Evolutionary conservation across 495 filamentous ascomycete genomes (phyloP).

Genomic region (Cercophora newfieldiana): DNA sequence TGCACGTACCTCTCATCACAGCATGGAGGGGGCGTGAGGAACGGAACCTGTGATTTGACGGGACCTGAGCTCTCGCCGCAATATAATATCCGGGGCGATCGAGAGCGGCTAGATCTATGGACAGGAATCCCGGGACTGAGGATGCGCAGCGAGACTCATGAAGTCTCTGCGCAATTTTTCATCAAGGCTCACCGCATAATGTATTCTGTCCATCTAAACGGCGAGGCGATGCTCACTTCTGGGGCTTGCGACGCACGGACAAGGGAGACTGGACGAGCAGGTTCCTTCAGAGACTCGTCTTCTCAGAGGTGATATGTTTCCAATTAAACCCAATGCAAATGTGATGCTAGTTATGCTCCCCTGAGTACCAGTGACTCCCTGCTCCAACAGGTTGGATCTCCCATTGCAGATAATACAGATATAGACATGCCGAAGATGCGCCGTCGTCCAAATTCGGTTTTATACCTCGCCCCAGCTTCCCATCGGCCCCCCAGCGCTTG

Average conservation of each 20-base stretch:
- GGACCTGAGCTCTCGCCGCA: neutral
- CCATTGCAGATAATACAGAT: neutral
- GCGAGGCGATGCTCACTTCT: neutral
- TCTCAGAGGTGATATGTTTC: neutral
- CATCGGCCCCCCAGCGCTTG: conserved; percentile 63
- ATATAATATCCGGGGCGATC: conserved; percentile 17
- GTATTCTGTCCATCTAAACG: neutral
- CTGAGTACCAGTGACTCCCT: neutral
- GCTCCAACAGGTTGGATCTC: neutral
- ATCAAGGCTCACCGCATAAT: neutral
- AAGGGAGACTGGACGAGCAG: neutral
- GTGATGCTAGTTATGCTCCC: neutral
- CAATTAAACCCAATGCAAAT: conserved; percentile 4
- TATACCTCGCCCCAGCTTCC: conserved; percentile 75
- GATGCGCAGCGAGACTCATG: neutral
- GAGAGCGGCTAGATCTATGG: neutral
- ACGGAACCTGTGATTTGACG: neutral
- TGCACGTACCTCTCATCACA: neutral
- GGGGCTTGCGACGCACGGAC: neutral
- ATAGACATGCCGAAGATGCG: neutral
- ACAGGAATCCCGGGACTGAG: neutral
- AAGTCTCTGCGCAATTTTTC: conserved; percentile 6
- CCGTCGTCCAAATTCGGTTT: neutral
- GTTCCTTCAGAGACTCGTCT: neutral
- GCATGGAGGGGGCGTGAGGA: neutral